These are phyloP conservation scores for Colletotrichum graminicola DNA, from an alignment of 2,329 filamentous ascomycete genomes.

Conservation along the genomic window DNA sequence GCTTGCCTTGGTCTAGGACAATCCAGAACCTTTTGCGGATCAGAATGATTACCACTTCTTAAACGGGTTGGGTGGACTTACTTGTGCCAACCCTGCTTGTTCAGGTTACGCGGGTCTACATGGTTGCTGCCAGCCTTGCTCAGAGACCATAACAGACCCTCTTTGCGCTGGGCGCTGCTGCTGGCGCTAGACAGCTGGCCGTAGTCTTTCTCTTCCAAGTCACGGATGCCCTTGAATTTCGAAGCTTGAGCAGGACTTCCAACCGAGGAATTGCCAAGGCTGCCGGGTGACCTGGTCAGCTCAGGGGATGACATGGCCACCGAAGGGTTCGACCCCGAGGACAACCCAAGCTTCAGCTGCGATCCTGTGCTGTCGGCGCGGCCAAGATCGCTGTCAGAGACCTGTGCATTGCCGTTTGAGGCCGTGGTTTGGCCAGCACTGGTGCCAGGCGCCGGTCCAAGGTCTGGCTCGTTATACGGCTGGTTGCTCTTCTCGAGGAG, in stretches of 20 bases:
- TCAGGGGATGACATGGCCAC: slow-evolving; percentile 53
- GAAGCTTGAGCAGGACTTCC: slow-evolving; percentile 65
- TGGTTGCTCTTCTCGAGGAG: slow-evolving; percentile 89
- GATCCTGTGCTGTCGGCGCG: slow-evolving; percentile 81
- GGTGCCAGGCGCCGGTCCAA: slow-evolving; percentile 56
- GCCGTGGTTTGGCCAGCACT: slow-evolving; percentile 48
- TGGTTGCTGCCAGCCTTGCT: slow-evolving; percentile 88
- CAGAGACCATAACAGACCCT: slow-evolving; percentile 93
- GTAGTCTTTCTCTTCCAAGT: slow-evolving; percentile 87
- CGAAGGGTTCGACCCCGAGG: slow-evolving; percentile 56
- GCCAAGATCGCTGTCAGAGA: slow-evolving; percentile 77
- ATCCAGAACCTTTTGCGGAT: slow-evolving; percentile 87
- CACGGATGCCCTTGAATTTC: slow-evolving; percentile 91
- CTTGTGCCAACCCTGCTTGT: slow-evolving; percentile 99
- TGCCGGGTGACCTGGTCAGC: slow-evolving; percentile 69
- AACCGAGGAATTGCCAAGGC: slow-evolving; percentile 58
- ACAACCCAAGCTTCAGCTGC: slow-evolving; percentile 67
- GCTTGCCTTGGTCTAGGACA: slow-evolving; percentile 93
- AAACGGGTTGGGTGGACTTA: slow-evolving; percentile 61
- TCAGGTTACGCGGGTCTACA: slow-evolving; percentile 93
- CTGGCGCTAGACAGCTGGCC: slow-evolving; percentile 62
- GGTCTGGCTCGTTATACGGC: slow-evolving; percentile 77
- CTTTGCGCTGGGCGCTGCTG: slow-evolving; percentile 81
- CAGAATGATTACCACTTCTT: not conserved
- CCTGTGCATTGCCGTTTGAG: slow-evolving; percentile 62